phyloP scores from a whole-genome alignment of 1,284 basidiomycete species.

The Irpex sp. region DNA sequence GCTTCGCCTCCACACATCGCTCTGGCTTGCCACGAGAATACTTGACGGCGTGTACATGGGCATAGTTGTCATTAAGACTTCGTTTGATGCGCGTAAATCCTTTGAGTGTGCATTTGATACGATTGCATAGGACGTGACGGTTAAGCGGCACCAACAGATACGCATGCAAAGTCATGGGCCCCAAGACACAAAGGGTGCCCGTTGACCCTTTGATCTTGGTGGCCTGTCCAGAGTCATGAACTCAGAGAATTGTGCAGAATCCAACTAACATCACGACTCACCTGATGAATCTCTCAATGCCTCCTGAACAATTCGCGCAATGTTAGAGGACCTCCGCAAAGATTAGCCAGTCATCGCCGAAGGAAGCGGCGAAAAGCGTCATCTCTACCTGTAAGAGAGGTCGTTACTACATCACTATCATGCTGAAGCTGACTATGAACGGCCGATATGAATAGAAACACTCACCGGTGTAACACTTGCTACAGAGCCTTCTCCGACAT shows the following conservation, averaged over 20 bases:
- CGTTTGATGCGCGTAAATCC: no score
- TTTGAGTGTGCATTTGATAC: no score
- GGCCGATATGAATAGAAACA: not conserved
- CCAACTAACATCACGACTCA: not conserved
- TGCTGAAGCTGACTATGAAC: not conserved
- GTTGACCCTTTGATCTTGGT: not conserved
- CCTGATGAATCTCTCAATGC: not conserved
- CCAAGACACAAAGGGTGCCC: not conserved
- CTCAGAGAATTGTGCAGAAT: not conserved
- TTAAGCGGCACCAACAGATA: no score
- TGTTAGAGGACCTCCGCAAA: not conserved
- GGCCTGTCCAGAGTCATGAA: not conserved
- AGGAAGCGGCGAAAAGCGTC: not conserved
- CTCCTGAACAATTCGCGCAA: not conserved
- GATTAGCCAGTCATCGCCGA: not conserved
- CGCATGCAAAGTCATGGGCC: no score
- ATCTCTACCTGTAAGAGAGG: not conserved
- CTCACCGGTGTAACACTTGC: not conserved
- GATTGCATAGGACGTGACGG: no score
- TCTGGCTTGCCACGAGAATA: no score
- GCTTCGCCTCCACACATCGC: no score
- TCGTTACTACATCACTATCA: not conserved
- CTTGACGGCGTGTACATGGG: no score
- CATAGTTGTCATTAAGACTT: no score
- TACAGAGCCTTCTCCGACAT: not conserved